phyloP scores from a whole-genome alignment of 768 basidiomycete genomes.

The Tricholoma sp. region DNA sequence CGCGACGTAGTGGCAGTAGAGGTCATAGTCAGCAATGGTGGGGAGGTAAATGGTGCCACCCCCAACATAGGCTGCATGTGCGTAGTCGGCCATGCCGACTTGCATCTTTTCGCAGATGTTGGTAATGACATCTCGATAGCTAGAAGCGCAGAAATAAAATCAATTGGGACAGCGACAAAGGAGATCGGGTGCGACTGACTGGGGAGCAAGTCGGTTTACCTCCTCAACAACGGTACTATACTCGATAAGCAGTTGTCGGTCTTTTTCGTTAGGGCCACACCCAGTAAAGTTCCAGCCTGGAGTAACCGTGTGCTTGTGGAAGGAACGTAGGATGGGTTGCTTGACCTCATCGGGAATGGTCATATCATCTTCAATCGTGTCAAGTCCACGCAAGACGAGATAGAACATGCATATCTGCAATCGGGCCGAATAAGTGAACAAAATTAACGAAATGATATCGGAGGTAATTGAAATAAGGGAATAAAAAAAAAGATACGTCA shows the following conservation, averaged over 20 bases:
- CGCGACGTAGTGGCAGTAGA: slow-evolving; percentile 98
- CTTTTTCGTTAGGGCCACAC: slow-evolving; percentile 82
- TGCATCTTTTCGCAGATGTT: slow-evolving; percentile 87
- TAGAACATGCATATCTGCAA: slow-evolving; percentile 90
- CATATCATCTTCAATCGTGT: slow-evolving; percentile 99
- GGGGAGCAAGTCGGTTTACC: slow-evolving; percentile 58
- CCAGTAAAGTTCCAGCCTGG: slow-evolving; percentile 86
- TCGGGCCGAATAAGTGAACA: background rate
- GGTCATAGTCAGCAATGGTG: slow-evolving; percentile 82
- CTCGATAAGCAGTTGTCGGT: slow-evolving; percentile 77
- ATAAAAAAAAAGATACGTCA: background rate
- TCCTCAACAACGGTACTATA: slow-evolving; percentile 82
- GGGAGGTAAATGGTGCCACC: slow-evolving; percentile 61
- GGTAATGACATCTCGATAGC: slow-evolving; percentile 75
- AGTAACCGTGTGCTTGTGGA: slow-evolving; percentile 73
- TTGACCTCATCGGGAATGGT: slow-evolving; percentile 83
- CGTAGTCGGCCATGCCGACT: slow-evolving; percentile 92
- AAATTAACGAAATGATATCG: background rate
- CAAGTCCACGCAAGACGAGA: slow-evolving; percentile 88
- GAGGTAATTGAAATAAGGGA: slow-evolving; percentile 1
- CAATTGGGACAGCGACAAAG: slow-evolving; percentile 8
- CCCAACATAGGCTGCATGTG: slow-evolving; percentile 72
- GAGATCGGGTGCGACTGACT: slow-evolving; percentile 35
- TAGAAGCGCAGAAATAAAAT: slow-evolving; percentile 17
- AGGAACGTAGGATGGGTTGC: slow-evolving; percentile 76